Percentiles rank a stretch among this genome's conserved stretches.
These are phyloP conservation scores for Tieghemiomyces parasiticus DNA, from an alignment of 192 early-diverging fungal genomes.

Conservation along the genomic window DNA sequence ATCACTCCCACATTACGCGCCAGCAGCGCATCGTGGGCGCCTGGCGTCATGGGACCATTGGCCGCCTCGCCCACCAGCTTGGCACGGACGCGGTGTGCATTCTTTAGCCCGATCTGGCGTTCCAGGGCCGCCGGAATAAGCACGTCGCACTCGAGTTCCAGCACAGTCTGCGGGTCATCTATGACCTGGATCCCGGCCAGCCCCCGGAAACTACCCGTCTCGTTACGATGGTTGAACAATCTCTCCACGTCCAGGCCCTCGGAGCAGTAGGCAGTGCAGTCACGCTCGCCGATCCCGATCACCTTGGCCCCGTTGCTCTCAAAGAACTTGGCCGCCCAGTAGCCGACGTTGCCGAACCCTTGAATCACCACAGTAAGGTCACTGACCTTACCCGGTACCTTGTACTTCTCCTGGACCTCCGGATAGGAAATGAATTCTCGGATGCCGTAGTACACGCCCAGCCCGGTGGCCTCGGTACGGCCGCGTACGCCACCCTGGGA, in stretches of 20 bases:
- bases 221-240: constrained; percentile 41
- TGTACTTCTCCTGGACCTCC: constrained; percentile 57
- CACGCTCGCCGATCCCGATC: constrained; percentile 54
- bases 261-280: constrained; percentile 45
- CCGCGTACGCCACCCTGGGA: constrained; percentile 67
- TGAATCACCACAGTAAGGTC: constrained; percentile 56
- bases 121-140: constrained; percentile 71
- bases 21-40: constrained; percentile 47
- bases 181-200: constrained; percentile 44
- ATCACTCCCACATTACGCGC: constrained; percentile 43
- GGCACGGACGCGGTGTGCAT: constrained; percentile 56
- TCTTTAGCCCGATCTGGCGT: constrained; percentile 58
- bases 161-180: constrained; percentile 30
- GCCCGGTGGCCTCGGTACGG: constrained; percentile 65
- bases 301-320: constrained; percentile 63
- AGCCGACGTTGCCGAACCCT: constrained; percentile 78
- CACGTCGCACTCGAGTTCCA: constrained; percentile 69
- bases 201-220: constrained; percentile 50
- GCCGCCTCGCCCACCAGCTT: constrained; percentile 72
- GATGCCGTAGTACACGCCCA: constrained; percentile 69
- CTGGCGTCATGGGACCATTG: constrained; percentile 66
- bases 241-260: constrained; percentile 50
- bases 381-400: constrained; percentile 41
- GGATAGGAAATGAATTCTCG: constrained; percentile 64
- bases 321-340: constrained; percentile 72